Percentiles rank a stretch among this genome's conserved stretches.
These are phyloP conservation scores for Phytophthora sansomeana DNA, from an alignment of 352 stramenopile species.

Conservation along the genomic window DNA sequence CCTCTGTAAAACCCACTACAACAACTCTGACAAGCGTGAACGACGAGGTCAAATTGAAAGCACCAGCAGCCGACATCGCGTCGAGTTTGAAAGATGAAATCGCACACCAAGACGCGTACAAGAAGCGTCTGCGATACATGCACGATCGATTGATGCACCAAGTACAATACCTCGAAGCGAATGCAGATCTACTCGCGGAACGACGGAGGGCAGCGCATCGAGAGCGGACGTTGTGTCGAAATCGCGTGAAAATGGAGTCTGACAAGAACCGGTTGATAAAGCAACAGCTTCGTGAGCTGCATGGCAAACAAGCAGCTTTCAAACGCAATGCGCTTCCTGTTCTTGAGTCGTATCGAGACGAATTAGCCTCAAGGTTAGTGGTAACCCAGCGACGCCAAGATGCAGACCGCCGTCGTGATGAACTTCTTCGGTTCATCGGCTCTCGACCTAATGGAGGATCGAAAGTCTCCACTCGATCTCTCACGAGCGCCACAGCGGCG, in stretches of 20 bases:
- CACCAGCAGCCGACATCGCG: neutral
- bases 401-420: constrained; percentile 55
- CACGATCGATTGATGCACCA: constrained; percentile 50
- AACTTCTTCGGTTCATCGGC: constrained; percentile 60
- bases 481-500: constrained; percentile 17
- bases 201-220: constrained; percentile 31
- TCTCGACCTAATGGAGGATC: constrained; percentile 19
- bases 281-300: constrained; percentile 36
- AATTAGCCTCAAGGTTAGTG: constrained; percentile 53
- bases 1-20: constrained; percentile 12
- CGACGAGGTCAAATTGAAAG: constrained; percentile 1
- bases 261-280: constrained; percentile 45
- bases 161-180: constrained; percentile 48
- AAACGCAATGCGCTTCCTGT: constrained; percentile 41
- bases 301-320: constrained; percentile 32
- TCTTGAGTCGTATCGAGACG: constrained; percentile 56
- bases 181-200: constrained; percentile 40
- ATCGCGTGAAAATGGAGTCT: constrained; percentile 45
- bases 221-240: constrained; percentile 47
- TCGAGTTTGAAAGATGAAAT: constrained; percentile 52
- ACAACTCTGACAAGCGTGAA: constrained; percentile 7
- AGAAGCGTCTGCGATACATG: constrained; percentile 60
- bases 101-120: constrained; percentile 58
- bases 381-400: constrained; percentile 51
- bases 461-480: constrained; percentile 12